These are phyloP conservation scores for Ajuga chamaepitys DNA, from an alignment of 257 asterid species.

Conservation along the genomic window DNA sequence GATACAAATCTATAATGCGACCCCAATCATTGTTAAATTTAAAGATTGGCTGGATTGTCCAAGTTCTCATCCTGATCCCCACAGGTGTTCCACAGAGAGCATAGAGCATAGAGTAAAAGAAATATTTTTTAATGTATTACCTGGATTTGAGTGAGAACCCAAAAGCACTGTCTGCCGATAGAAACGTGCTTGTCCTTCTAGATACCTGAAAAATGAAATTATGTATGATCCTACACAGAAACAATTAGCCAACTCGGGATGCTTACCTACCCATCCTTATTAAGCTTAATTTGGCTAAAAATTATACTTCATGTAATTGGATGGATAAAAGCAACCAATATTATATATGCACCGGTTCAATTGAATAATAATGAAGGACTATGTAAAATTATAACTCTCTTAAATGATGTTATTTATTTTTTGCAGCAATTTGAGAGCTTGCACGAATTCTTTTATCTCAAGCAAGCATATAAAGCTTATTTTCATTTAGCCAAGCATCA, in stretches of 20 bases:
- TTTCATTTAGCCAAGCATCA: neutral
- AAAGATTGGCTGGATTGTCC: neutral
- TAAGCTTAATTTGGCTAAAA: neutral
- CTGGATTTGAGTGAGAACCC: conserved; percentile 84
- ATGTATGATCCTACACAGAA: neutral
- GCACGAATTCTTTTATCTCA: neutral
- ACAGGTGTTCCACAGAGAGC: neutral
- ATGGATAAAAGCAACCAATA: neutral
- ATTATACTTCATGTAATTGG: neutral
- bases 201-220: conserved; percentile 47
- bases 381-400: neutral
- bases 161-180: conserved; percentile 83
- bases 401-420: neutral
- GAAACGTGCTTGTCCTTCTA: conserved; percentile 81
- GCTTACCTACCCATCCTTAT: neutral
- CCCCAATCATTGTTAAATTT: neutral
- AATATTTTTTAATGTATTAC: conserved; percentile 25
- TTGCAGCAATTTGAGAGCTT: neutral
- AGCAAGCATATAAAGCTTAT: neutral
- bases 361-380: neutral
- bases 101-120: neutral
- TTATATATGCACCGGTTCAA: neutral
- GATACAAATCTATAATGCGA: neutral
- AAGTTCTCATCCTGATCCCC: neutral
- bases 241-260: conserved; percentile 8